Percentiles rank a stretch among this genome's conserved stretches.
Evolutionary conservation across 176 grass and related monocot species (phyloP).

Genomic region (Neostapfia colusana): DNA sequence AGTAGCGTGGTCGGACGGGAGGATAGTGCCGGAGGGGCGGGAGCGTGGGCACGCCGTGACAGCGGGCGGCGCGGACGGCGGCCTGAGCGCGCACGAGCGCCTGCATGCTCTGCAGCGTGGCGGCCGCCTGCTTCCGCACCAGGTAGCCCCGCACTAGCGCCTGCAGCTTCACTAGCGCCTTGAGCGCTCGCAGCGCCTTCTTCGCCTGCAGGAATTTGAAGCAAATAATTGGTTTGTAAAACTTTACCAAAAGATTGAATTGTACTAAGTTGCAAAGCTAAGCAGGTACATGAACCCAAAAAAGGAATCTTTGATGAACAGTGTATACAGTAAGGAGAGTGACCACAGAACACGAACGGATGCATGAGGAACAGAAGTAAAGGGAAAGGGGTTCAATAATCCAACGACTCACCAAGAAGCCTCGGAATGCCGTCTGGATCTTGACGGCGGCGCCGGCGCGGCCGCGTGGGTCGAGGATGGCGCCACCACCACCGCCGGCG

Average conservation of each 20-base stretch:
- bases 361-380: not conserved
- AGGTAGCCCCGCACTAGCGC: slow-evolving; percentile 88
- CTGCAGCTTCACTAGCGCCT: slow-evolving; percentile 91
- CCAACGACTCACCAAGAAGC: slow-evolving; percentile 54
- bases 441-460: slow-evolving; percentile 52
- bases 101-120: slow-evolving; percentile 86
- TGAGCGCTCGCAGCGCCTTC: slow-evolving; percentile 87
- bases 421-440: slow-evolving; percentile 91
- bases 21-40: slow-evolving; percentile 42
- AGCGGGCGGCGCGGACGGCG: slow-evolving; percentile 58
- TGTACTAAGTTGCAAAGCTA: not conserved
- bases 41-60: slow-evolving; percentile 35
- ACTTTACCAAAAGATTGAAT: not conserved
- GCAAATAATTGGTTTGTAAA: not conserved
- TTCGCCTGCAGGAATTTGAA: slow-evolving; percentile 46
- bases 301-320: slow-evolving; percentile 10
- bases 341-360: not conserved
- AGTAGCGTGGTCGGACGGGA: slow-evolving; percentile 53
- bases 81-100: slow-evolving; percentile 87
- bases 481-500: not conserved
- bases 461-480: not conserved
- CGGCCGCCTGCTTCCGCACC: slow-evolving; percentile 72
- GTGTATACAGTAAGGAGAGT: not conserved
- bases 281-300: not conserved
- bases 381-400: too few relatives aligned